A percentile compares a stretch with the other conserved stretches of the same genome.
Evolutionary conservation across 352 stramenopile species (phyloP).

Genomic region (Globisporangium sylvaticum): DNA sequence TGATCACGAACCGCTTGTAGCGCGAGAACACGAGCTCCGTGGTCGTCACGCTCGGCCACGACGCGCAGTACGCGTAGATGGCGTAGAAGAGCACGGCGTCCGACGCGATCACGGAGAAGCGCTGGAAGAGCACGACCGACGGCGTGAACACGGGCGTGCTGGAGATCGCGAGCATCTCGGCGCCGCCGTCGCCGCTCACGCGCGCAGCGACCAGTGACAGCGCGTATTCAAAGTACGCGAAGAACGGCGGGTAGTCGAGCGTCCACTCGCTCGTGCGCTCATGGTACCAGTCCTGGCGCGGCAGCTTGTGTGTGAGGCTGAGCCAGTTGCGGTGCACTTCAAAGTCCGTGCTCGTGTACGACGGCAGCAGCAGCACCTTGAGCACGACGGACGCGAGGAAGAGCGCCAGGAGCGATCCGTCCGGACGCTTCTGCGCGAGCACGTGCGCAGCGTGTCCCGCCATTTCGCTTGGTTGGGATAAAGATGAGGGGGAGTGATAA

Average conservation of each 20-base stretch:
- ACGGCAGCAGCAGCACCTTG: conserved; percentile 89
- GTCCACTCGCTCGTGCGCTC: conserved; percentile 95
- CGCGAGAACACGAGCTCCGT: conserved; percentile 58
- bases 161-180: conserved; percentile 62
- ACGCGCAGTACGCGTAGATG: conserved; percentile 69
- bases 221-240: conserved; percentile 95
- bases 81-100: conserved; percentile 90
- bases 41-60: conserved; percentile 76
- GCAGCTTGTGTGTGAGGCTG: conserved; percentile 90
- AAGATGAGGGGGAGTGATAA: conserved; percentile 1
- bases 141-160: conserved; percentile 50
- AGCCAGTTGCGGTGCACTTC: conserved; percentile 99
- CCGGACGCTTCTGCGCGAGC: conserved; percentile 22
- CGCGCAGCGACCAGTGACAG: conserved; percentile 60
- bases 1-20: conserved; percentile 59
- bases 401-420: conserved; percentile 43
- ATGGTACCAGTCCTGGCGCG: conserved; percentile 92
- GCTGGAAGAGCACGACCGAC: conserved; percentile 88
- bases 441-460: conserved; percentile 3
- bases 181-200: conserved; percentile 50
- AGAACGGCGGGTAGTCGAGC: conserved; percentile 98
- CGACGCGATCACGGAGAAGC: conserved; percentile 88
- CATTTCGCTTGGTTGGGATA: background rate
- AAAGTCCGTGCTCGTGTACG: conserved; percentile 96
- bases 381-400: conserved; percentile 50